A percentile compares a stretch with the other conserved stretches of the same genome.
phyloP scores from a whole-genome alignment of 164 flowering plant species.

The Vitis rotundifolia region DNA sequence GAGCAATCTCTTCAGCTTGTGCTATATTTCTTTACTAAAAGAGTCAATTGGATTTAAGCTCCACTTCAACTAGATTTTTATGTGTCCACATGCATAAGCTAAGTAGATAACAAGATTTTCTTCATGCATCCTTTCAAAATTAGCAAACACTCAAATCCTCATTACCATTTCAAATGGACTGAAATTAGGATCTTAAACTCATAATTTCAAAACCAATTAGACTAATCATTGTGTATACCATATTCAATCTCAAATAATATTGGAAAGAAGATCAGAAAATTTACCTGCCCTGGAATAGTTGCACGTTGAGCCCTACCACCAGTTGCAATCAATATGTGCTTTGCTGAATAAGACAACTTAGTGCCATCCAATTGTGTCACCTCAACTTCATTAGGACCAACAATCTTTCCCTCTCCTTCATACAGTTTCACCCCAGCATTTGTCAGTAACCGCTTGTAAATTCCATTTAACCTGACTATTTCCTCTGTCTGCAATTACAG shows the following conservation, averaged over 20 bases:
- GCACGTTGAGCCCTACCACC: conserved; percentile 88
- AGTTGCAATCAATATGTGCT: conserved; percentile 90
- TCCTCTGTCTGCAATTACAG: conserved; percentile 75
- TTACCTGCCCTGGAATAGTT: conserved; percentile 83
- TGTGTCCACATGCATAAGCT: too few species aligned
- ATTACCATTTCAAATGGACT: too few species aligned
- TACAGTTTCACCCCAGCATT: conserved; percentile 89
- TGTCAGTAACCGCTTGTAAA: conserved; percentile 79
- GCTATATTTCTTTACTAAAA: too few species aligned
- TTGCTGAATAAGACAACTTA: conserved; percentile 70
- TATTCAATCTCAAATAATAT: background rate
- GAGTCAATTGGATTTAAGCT: too few species aligned
- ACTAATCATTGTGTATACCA: background rate
- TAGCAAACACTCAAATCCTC: too few species aligned
- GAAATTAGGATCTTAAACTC: too few species aligned
- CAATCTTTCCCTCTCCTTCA: conserved; percentile 92
- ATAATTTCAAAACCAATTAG: too few species aligned
- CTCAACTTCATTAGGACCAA: conserved; percentile 90
- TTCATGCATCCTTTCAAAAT: too few species aligned
- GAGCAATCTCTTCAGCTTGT: too few species aligned
- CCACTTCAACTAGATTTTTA: too few species aligned
- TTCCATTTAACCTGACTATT: conserved; percentile 77
- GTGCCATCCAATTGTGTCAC: conserved; percentile 88
- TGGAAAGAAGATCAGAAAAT: background rate
- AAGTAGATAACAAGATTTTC: too few species aligned